Base-by-base conservation (phyloP, 306 rosid species). In the Cajanus cajan region DNA sequence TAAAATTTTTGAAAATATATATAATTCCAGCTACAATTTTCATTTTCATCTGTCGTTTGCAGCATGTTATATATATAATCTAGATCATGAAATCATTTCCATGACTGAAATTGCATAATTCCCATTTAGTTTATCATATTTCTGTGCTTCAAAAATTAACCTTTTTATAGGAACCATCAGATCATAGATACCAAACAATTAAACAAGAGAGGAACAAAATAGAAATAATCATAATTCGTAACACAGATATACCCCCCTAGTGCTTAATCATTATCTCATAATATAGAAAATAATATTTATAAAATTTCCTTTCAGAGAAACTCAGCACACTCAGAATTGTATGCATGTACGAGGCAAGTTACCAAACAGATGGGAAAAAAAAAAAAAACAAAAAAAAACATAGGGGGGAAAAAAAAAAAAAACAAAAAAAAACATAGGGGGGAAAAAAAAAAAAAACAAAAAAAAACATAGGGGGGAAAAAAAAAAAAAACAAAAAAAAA, bases 41-140 rank as follows among this genome's bases (percentile, higher is more conserved):
- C 72, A 18, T 76, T 50, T 62, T n/a, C 71, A 65, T 65, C n/a
- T n/a, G n/a, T 18, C 37, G 39, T 37, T 64, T 65, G 5, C 50
- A 65, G 50, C 45, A 33, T 65, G 15, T 7, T 37, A 8, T 65
- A 10, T 19, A 63, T n/a, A n/a, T n/a, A n/a, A 36, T 64, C 31
- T 10, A 65, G 16, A 63, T 63, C 47, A 71, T 28, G 59, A 67
- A 68, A 51, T 54, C 54, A 45, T 70, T 78, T 33, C 52, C n/a
- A 36, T 7, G 11, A 44, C 43, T 36, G 24, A n/a, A 36, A n/a
- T 54, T 52, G 22, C 43, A 19, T n/a, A n/a, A n/a, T n/a, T n/a
- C n/a, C 3, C 58, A 7, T 11, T 39, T 7, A 15, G 48, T 54
- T 41, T 67, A 55, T 7, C 28, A n/a, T n/a, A 64, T 0, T 37